phyloP scores from a whole-genome alignment of 2,329 filamentous ascomycete species.

The Colletotrichum caudatum region DNA sequence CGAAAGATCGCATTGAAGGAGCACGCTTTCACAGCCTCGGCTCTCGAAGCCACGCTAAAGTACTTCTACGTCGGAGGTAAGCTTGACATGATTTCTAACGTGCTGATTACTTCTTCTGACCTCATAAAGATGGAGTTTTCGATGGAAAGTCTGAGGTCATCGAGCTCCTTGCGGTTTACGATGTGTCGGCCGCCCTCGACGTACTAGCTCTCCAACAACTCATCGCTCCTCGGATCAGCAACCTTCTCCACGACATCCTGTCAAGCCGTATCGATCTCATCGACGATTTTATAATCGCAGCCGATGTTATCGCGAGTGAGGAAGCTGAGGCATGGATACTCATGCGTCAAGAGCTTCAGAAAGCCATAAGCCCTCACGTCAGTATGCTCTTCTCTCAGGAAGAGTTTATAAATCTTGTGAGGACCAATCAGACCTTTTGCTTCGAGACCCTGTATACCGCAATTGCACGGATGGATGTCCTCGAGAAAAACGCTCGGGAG shows the following conservation, averaged over 20 bases:
- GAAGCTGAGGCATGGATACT: not conserved
- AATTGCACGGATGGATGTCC: not conserved
- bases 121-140: not conserved
- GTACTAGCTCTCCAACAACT: not conserved
- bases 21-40: not conserved
- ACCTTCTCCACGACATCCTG: slow-evolving; percentile 15
- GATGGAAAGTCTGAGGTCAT: not conserved
- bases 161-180: slow-evolving; percentile 20
- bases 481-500: not conserved
- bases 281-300: slow-evolving; percentile 21
- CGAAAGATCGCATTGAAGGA: slow-evolving; percentile 22
- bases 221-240: slow-evolving; percentile 1
- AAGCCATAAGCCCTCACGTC: slow-evolving; percentile 19
- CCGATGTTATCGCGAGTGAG: slow-evolving; percentile 14
- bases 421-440: slow-evolving; percentile 6
- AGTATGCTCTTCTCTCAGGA: slow-evolving; percentile 18
- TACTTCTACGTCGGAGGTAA: slow-evolving; percentile 25
- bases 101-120: not conserved
- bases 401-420: slow-evolving; percentile 6
- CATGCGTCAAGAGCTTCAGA: slow-evolving; percentile 17
- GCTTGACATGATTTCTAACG: too few relatives aligned
- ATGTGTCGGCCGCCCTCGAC: not conserved
- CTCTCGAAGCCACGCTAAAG: slow-evolving; percentile 10
- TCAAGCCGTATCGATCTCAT: not conserved
- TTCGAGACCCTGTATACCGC: slow-evolving; percentile 10